Percentiles rank a stretch among this genome's conserved stretches.
Conservation (phyloP, 2,329 filamentous ascomycete species). For the Fusarium verrucosum region DNA sequence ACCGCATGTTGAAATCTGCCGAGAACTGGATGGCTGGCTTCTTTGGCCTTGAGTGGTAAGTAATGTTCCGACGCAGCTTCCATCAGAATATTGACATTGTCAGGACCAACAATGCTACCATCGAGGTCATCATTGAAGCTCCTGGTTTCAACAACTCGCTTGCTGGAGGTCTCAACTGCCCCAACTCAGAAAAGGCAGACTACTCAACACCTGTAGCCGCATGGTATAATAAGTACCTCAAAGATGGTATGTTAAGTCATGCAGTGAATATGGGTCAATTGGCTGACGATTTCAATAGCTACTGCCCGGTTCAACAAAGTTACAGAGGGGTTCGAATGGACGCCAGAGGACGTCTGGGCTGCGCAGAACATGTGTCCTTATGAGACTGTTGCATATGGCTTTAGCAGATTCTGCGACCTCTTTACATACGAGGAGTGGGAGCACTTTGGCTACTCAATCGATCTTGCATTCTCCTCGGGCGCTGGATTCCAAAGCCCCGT, state of each 20-base stretch:
- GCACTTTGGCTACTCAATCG: conserved; percentile 75
- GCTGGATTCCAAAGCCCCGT: conserved; percentile 71
- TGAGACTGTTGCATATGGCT: conserved; percentile 80
- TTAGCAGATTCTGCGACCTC: conserved; percentile 76
- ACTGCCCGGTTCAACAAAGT: conserved; percentile 66
- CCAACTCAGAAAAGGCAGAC: conserved; percentile 64
- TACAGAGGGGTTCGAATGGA: conserved; percentile 70
- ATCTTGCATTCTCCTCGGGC: conserved; percentile 70
- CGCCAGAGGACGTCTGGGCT: conserved; percentile 68
- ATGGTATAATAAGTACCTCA: conserved; percentile 73
- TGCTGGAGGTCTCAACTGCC: conserved; percentile 72
- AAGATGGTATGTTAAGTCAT: conserved; percentile 57
- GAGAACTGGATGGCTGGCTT: conserved; percentile 84
- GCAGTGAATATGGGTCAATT: not conserved
- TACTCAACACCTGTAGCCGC: conserved; percentile 63
- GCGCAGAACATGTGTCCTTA: conserved; percentile 80
- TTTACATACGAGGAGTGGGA: conserved; percentile 81
- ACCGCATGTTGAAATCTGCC: conserved; percentile 79
- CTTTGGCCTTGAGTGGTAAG: conserved; percentile 75
- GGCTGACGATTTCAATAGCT: conserved; percentile 52
- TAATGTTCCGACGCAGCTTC: no score
- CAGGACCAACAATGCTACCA: conserved; percentile 73
- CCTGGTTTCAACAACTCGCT: conserved; percentile 74
- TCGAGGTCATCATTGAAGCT: conserved; percentile 76
- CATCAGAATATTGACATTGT: conserved; percentile 2